Base-by-base conservation (phyloP, 768 basidiomycete genomes). In the Suillus placidus region DNA sequence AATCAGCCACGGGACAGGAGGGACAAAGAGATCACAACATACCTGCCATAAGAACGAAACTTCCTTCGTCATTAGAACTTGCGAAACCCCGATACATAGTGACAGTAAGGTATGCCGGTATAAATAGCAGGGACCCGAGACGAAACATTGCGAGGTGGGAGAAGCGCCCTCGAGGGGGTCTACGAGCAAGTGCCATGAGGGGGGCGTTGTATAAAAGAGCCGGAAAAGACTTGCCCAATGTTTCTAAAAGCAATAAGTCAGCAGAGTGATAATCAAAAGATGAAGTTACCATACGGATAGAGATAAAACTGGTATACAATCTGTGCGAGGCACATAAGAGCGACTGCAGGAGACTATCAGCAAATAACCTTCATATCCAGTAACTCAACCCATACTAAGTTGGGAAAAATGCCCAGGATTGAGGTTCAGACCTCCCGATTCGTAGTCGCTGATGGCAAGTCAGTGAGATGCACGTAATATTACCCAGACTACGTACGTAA, bases 311-410 rank as follows among this genome's bases (percentile, higher is more conserved):
- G 95, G 74, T 95, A 97, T 43, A 89, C 87, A 61, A 97, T 92
- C 76, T 96, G 95, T 67, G 89, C 92, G n/a, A 95, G 82, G 77
- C 94, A 96, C 95, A 97, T 97, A 64, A 97, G 71, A 7, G 93
- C 93, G 74, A 93, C 93, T 94, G 69, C n/a, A 60, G 64, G 40
- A 42, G 12, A 68, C 18, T n/a, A 49, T 63, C 52, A 67, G 68
- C n/a, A 30, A 58, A 32, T 64, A n/a, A 26, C 68, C 35, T 70
- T 55, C 26, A 42, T 23, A 49, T 52, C 20, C 34, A 45, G 49
- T 7, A 18, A 60, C 34, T 16, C n/a, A 4, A n/a, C 43, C 79
- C 86, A 61, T 66, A 94, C 91, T 95, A 20, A 98, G 85, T 74
- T 94, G 89, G 2, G 96, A 94, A 78, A 96, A 99, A 77, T 97